Base-by-base conservation (phyloP, 1,284 basidiomycete species). In the Inonotus obliquus region DNA sequence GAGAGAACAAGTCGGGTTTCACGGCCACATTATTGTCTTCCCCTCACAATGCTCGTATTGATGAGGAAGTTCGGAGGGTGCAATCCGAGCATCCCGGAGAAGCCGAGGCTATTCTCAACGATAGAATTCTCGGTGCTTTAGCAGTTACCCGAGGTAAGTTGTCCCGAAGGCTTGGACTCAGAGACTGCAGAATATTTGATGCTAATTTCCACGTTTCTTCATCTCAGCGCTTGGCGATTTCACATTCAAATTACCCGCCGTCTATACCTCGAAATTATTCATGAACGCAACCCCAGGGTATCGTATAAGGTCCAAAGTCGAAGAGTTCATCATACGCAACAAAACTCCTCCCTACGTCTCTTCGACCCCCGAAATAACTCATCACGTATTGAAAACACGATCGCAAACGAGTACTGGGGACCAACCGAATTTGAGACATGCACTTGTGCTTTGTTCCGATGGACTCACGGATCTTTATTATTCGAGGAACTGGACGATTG, bases 61-160 rank as follows among this genome's bases (percentile, higher is more conserved):
- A 78, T 39, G 70, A 72, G 17, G 87, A 90, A 69, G 74, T 86
- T 11, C 78, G 79, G 62, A 81, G 85, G 41, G 78, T 89, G 37
- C 72, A 71, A 57, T 70, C 70, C n/a, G 81, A 84, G 61, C 88
- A 90, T 69, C 86, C 87, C 21, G 78, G 77, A 41, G 87, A 89
- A 70, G 74, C 80, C 2, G 84, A 86, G 60, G 84, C 81, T 63
- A 78, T 89, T 29, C 67, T 83, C 23, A 81, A 87, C 65, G 75
- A 74, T 60, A 79, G 87, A 41, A 85, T 89, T 37, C 80, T 89
- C 54, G 87, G 87, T 54, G 85, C 84, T 38, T 80, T 89, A 29
- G 87, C 87, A 2, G 85, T 86, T 47, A 86, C 85, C 67, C 79
- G 87, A 71, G 86, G 87, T 88, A 66, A 65, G n/a, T n/a, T n/a